Conservation (phyloP, 2,329 filamentous ascomycete species). For the Neonectria faginata region DNA sequence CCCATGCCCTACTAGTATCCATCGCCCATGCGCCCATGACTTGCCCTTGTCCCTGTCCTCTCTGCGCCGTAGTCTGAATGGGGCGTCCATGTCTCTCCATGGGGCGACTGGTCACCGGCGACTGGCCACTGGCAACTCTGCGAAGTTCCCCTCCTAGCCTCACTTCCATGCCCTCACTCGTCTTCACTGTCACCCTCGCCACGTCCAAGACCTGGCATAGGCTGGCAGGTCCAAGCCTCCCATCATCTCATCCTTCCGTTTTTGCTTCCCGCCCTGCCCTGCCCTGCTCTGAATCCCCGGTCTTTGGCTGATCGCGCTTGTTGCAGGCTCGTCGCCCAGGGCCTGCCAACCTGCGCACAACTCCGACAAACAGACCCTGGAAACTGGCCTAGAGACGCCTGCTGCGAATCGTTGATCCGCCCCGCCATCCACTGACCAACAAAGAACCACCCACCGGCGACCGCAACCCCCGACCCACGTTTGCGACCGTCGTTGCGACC, state of each 20-base stretch:
- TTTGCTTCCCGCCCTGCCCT: constrained; percentile 12
- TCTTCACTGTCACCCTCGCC: background rate
- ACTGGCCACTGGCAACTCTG: background rate
- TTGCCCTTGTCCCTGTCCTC: background rate
- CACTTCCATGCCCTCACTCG: background rate
- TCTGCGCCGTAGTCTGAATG: background rate
- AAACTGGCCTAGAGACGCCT: constrained; percentile 16
- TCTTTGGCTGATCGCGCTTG: constrained; percentile 2
- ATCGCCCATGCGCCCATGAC: constrained; percentile 8
- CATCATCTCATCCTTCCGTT: constrained; percentile 12
- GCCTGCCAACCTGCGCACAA: background rate
- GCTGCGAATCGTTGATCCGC: constrained; percentile 45
- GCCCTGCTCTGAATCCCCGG: background rate
- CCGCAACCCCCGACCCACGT: constrained; percentile 27
- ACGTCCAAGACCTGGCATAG: too few relatives aligned
- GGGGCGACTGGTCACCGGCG: constrained; percentile 1
- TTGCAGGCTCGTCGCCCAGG: constrained; percentile 7
- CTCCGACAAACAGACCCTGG: background rate
- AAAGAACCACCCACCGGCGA: constrained; percentile 33
- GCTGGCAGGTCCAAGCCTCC: background rate
- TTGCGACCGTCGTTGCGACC: background rate
- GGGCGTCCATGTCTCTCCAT: constrained; percentile 2
- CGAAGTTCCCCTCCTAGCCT: background rate
- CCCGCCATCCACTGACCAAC: constrained; percentile 20
- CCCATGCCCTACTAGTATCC: constrained; percentile 1